phyloP scores from a whole-genome alignment of 768 basidiomycete genomes.

The Filobasidium wieringae region DNA sequence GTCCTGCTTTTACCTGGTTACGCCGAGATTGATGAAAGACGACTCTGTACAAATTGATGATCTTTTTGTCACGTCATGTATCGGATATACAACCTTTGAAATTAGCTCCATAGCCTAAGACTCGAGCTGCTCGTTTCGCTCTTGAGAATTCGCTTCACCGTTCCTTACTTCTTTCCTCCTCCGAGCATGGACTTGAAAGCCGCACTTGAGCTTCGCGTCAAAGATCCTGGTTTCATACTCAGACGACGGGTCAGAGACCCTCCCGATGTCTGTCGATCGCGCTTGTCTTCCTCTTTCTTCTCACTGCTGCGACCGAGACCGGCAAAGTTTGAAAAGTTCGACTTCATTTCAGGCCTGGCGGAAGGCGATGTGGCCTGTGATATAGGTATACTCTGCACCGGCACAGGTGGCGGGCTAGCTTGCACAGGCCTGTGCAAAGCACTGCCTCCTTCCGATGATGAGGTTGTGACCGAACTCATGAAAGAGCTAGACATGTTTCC shows the following conservation, averaged over 20 bases:
- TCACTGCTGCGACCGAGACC: not conserved
- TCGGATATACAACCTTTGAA: too few relatives aligned
- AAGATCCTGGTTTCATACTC: conserved; percentile 20
- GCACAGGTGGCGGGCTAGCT: not conserved
- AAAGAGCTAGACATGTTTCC: conserved; percentile 17
- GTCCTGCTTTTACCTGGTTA: too few relatives aligned
- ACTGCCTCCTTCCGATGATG: not conserved
- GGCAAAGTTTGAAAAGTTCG: conserved; percentile 3
- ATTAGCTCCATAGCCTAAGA: too few relatives aligned
- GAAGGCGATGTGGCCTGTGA: too few relatives aligned
- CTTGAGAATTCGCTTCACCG: too few relatives aligned
- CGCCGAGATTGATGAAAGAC: too few relatives aligned
- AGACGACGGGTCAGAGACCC: conserved; percentile 18
- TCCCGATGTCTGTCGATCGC: not conserved
- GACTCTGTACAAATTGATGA: too few relatives aligned
- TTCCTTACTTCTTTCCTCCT: conserved; percentile 30
- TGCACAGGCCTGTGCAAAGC: not conserved
- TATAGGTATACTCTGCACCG: not conserved
- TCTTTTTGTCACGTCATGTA: too few relatives aligned
- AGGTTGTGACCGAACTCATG: conserved; percentile 5
- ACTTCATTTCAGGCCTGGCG: too few relatives aligned
- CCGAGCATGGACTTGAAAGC: conserved; percentile 23
- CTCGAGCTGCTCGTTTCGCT: too few relatives aligned
- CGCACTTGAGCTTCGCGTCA: conserved; percentile 22
- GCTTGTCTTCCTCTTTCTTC: not conserved